phyloP scores from a whole-genome alignment of 352 stramenopile genomes.

The Pythium folliculosum region DNA sequence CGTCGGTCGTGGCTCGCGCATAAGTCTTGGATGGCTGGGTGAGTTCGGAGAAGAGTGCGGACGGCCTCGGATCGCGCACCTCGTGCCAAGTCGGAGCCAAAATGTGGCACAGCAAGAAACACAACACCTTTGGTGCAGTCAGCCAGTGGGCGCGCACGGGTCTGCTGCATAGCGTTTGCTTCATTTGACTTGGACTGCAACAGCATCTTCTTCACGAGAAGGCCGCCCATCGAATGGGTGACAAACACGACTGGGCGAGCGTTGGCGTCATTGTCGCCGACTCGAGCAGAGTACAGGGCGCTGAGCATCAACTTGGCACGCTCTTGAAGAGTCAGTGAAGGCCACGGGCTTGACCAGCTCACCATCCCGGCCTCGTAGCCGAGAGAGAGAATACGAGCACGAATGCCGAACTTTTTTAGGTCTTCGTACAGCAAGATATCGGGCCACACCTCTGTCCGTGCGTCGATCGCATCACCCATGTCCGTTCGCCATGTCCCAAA shows the following conservation, averaged over 20 bases:
- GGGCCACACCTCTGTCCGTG: constrained; percentile 70
- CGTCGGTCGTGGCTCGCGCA: constrained; percentile 51
- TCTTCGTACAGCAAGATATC: constrained; percentile 67
- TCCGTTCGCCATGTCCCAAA: constrained; percentile 84
- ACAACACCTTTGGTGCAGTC: constrained; percentile 59
- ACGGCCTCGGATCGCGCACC: constrained; percentile 68
- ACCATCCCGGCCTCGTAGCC: constrained; percentile 85
- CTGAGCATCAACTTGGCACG: constrained; percentile 71
- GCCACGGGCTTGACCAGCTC: constrained; percentile 85
- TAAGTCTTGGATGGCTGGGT: constrained; percentile 76
- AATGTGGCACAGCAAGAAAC: constrained; percentile 84
- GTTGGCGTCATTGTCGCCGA: constrained; percentile 35
- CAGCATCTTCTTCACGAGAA: constrained; percentile 88
- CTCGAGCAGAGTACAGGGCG: constrained; percentile 65
- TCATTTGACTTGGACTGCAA: constrained; percentile 14
- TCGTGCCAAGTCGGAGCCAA: constrained; percentile 75
- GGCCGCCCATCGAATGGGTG: constrained; percentile 86
- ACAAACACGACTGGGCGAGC: constrained; percentile 76
- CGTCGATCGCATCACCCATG: constrained; percentile 61
- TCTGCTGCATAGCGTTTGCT: neutral
- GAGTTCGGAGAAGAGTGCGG: constrained; percentile 66
- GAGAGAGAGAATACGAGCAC: constrained; percentile 67
- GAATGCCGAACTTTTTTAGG: constrained; percentile 42
- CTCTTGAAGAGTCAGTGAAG: constrained; percentile 78
- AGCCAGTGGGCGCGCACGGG: constrained; percentile 25